Evolutionary conservation across 805 yeast genomes (phyloP), one percentile per base, ranked within the genome.

Genomic region (Hanseniaspora hatyaiensis): DNA sequence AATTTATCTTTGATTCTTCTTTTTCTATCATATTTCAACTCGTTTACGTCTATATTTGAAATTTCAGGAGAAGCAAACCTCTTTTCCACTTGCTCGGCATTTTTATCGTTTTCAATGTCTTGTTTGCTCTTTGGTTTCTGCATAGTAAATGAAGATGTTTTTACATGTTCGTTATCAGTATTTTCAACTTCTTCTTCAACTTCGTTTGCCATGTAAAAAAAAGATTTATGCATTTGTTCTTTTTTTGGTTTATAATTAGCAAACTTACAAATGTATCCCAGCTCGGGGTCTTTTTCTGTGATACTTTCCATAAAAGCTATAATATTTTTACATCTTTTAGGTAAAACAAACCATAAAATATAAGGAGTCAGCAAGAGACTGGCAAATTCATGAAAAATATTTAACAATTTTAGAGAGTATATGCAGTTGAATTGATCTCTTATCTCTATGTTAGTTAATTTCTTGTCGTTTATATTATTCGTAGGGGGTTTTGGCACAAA

Each of bases 251-350:
- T 81, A 64, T 92, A 92, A 79, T 85, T 84, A 2, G 97, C 97
- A 70, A 80, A 86, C 26, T 85, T 80, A 59, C 97, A 89, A 32
- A 92, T 95, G 58, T 88, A 82, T 0, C 98, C 99, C 34, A 92
- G 67, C 0, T 96, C 97, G 65, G 88, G 96, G 40, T 88, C 85
- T 60, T 89, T 92, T 11, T 87, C 79, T 11, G 95, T 79, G 54
- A 76, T 81, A 51, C 89, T 96, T 49, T 97, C 67, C 62, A 89
- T 85, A 58, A 92, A 92, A 59, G 92, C 97, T 28, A 92, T 75
- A 38, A 92, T 82, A 23, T 76, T 70, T 24, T 82, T 88, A 12
- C 89, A 69, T 22, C 77, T 72, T 43, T 72, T 72, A 3, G 96
- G 86, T 23, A 92, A 67, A 16, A 85, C 76, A 58, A 81, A 78